Evolutionary conservation across 1,284 basidiomycete species (phyloP).

Genomic region (Hymenochaete sp.): DNA sequence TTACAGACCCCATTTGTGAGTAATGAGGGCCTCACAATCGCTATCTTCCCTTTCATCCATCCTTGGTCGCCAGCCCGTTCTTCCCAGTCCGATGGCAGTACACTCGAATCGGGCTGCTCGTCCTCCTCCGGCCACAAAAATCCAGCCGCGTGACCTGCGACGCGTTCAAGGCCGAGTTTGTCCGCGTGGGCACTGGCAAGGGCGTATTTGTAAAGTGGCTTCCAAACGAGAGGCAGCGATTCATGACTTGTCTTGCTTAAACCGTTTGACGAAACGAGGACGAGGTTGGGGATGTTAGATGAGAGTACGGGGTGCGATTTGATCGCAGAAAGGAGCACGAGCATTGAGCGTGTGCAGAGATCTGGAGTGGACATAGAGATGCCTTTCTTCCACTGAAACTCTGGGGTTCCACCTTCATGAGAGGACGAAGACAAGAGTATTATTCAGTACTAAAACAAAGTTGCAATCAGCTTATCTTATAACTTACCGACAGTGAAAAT

Average conservation of each 20-base stretch:
- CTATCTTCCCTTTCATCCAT: conserved; percentile 31
- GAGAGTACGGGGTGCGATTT: conserved; percentile 26
- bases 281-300: conserved; percentile 46
- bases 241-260: conserved; percentile 36
- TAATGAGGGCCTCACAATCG: conserved; percentile 49
- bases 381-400: conserved; percentile 37
- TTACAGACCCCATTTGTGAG: conserved; percentile 49
- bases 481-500: conserved; percentile 45
- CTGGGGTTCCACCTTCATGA: conserved; percentile 31
- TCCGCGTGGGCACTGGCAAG: conserved; percentile 42
- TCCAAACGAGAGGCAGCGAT: conserved; percentile 39
- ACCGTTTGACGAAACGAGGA: conserved; percentile 46
- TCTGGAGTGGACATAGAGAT: conserved; percentile 37
- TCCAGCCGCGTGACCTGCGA: conserved; percentile 33
- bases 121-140: conserved; percentile 33
- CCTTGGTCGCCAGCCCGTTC: conserved; percentile 24
- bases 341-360: conserved; percentile 40
- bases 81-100: conserved; percentile 17
- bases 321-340: conserved; percentile 41
- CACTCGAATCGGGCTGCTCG: conserved; percentile 25
- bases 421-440: conserved; percentile 1
- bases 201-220: conserved; percentile 37
- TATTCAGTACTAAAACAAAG: not conserved
- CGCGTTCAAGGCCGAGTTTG: conserved; percentile 47
- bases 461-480: not conserved